Percentiles rank a stretch among this genome's conserved stretches.
Conservation (phyloP, 441 rosid genomes). For the Euphorbia schlechtendalii region DNA sequence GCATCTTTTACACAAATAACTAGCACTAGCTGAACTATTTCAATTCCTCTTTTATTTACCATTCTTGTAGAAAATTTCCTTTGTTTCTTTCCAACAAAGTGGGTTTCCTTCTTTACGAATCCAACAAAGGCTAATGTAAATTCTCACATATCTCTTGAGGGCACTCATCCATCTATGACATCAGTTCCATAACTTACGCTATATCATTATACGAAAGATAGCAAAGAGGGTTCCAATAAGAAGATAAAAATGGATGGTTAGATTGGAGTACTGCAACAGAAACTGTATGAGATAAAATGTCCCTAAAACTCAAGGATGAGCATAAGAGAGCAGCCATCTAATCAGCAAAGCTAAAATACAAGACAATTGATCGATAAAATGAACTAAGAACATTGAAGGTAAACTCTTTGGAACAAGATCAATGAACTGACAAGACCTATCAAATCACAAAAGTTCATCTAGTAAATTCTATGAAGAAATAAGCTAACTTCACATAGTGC, state of each 20-base stretch:
- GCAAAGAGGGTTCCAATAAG: not conserved
- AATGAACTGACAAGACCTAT: not conserved
- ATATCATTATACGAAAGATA: too few relatives aligned
- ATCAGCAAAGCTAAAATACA: not conserved
- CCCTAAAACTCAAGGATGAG: not conserved
- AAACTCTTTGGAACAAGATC: not conserved
- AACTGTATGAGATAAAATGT: not conserved
- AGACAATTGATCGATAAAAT: not conserved
- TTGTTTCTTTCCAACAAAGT: too few relatives aligned
- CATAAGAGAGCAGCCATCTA: too few relatives aligned
- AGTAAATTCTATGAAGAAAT: not conserved
- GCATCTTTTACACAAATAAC: too few relatives aligned
- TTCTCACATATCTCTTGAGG: too few relatives aligned
- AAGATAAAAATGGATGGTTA: not conserved
- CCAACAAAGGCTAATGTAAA: too few relatives aligned
- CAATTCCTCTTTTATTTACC: too few relatives aligned
- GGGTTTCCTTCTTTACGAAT: too few relatives aligned
- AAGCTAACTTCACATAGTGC: not conserved
- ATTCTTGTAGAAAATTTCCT: too few relatives aligned
- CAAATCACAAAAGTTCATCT: not conserved
- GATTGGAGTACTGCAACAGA: not conserved
- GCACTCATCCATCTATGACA: too few relatives aligned
- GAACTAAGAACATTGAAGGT: not conserved
- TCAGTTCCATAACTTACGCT: too few relatives aligned
- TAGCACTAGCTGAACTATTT: too few relatives aligned